phyloP scores from a whole-genome alignment of 2,329 filamentous ascomycete genomes.

The Ophiostoma populinum region DNA sequence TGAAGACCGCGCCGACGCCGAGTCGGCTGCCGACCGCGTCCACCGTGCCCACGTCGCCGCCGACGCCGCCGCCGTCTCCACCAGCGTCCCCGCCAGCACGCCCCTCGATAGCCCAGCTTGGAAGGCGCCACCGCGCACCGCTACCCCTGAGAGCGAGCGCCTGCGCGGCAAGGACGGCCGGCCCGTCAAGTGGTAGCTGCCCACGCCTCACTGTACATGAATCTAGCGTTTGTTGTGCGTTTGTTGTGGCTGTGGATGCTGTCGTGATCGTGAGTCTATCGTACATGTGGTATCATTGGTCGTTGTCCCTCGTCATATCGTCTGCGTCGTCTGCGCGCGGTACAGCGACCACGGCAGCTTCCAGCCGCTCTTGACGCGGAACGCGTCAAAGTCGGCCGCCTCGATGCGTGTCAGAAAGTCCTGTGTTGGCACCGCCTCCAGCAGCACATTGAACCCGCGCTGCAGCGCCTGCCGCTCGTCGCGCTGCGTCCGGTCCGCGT shows the following conservation, averaged over 20 bases:
- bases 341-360: constrained; percentile 65
- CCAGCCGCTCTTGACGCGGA: constrained; percentile 53
- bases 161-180: constrained; percentile 1
- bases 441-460: constrained; percentile 56
- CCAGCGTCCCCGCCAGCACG: too few relatives aligned
- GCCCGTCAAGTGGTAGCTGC: background rate
- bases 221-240: too few relatives aligned
- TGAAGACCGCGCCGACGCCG: constrained; percentile 2
- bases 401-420: constrained; percentile 68
- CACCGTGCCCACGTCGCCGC: too few relatives aligned
- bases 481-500: constrained; percentile 21
- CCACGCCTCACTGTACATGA: too few relatives aligned
- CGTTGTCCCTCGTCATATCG: constrained; percentile 21
- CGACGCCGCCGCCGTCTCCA: too few relatives aligned
- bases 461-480: constrained; percentile 31
- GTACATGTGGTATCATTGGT: background rate
- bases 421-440: constrained; percentile 62
- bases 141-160: too few relatives aligned
- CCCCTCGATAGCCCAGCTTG: too few relatives aligned
- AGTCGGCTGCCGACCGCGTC: background rate
- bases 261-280: too few relatives aligned
- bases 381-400: constrained; percentile 69
- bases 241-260: too few relatives aligned
- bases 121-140: too few relatives aligned
- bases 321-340: constrained; percentile 31